A percentile compares a stretch with the other conserved stretches of the same genome.
phyloP scores from a whole-genome alignment of 192 early-diverging fungal genomes.

The Oehlia diaphana region DNA sequence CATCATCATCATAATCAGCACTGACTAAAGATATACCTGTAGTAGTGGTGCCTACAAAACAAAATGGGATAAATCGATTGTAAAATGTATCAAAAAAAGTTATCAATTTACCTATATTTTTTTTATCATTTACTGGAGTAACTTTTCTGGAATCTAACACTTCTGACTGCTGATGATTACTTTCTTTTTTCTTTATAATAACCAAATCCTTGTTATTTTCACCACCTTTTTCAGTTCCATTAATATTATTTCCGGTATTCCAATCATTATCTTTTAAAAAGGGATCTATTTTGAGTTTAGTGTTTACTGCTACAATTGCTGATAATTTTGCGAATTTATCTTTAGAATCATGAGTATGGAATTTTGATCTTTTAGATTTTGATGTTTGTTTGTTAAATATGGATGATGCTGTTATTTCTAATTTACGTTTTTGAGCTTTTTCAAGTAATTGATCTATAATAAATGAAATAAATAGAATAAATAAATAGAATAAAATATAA shows the following conservation, averaged over 20 bases:
- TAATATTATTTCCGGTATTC: background rate
- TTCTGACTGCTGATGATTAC: background rate
- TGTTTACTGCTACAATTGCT: conserved; percentile 31
- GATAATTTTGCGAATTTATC: conserved; percentile 22
- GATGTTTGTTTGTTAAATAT: conserved; percentile 28
- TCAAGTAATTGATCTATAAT: conserved; percentile 28
- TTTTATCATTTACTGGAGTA: background rate
- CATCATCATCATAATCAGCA: conserved; percentile 14
- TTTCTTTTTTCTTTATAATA: conserved; percentile 6
- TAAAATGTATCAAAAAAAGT: too few relatives aligned
- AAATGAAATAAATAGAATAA: background rate
- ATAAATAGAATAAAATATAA: background rate
- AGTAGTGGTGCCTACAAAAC: background rate
- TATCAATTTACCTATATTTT: background rate
- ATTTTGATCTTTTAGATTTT: background rate
- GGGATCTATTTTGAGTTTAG: conserved; percentile 45
- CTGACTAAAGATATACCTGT: conserved; percentile 10
- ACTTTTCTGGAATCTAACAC: background rate
- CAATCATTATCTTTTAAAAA: conserved; percentile 35
- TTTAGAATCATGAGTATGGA: background rate
- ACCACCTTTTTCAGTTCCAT: background rate
- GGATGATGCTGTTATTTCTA: conserved; percentile 28
- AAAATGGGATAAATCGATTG: background rate
- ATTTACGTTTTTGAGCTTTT: conserved; percentile 35
- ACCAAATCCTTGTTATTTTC: background rate